Base-by-base conservation (phyloP, 768 basidiomycete species). In the Tulasnella sp. region DNA sequence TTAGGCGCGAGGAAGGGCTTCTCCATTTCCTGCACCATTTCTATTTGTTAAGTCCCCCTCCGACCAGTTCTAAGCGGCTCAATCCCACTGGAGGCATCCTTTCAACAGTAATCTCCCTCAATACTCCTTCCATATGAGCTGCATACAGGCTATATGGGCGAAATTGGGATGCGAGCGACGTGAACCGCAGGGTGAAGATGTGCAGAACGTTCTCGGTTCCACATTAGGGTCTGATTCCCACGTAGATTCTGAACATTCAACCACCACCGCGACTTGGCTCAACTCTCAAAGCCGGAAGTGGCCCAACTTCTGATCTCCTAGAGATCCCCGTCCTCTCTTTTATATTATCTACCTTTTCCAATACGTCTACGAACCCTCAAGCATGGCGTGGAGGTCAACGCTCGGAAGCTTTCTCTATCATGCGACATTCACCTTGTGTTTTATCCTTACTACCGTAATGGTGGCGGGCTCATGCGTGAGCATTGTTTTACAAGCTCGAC, bases 401-500 rank as follows among this genome's bases (percentile, higher is more conserved):
- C 36, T 38, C 3, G 76, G 76, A 38, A 77, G 58, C 62, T 71
- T 77, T n/a, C 40, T 77, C 58, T 77, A 77, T 40, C 48, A 77
- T 44, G 76, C 76, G 21, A 77, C 76, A 38, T 77, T 77, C 39
- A 62, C 76, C 31, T 52, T 77, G 9, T 77, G 76, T 56, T 52
- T 77, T 24, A 52, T 77, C 76, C 76, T 77, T 36, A 77, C 76
- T 2, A 62, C 76, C 12, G 27, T 77, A 19, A 16, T 40, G 48
- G 76, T 77, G 46, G 76, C 76, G 21, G 80, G 71, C n/a, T 79
- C 80, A 8, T 80, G 73, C 39, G 79, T 71, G 19, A 56, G 80
- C 40, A 40, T 81, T n/a, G 74, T 80, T 5, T 52, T 80, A 27
- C 80, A 80, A 42, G 80, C 80, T n/a, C n/a, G 68, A 16, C 75